Evolutionary conservation across 83 land plant genomes (phyloP).

Genomic region (Picea abies): DNA sequence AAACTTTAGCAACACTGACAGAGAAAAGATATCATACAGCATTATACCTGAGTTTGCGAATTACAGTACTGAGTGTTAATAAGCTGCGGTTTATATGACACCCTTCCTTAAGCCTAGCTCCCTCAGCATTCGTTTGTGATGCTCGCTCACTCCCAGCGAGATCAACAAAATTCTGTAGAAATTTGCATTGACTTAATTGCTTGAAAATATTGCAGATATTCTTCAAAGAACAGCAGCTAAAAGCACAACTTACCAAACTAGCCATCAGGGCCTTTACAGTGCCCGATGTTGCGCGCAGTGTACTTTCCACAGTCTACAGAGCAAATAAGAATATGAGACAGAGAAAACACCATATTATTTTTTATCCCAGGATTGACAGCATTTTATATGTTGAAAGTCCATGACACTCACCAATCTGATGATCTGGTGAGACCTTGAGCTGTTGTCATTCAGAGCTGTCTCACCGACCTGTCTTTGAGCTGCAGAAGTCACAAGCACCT

Average conservation of each 20-base stretch:
- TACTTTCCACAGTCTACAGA: constrained; percentile 87
- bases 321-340: neutral
- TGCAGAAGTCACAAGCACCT: constrained; percentile 23
- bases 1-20: neutral
- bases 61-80: constrained; percentile 93
- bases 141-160: constrained; percentile 99
- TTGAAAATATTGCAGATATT: constrained; percentile 8
- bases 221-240: neutral
- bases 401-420: constrained; percentile 69
- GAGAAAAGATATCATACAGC: neutral
- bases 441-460: constrained; percentile 83
- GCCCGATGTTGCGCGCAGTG: constrained; percentile 57
- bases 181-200: neutral
- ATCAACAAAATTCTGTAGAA: constrained; percentile 96
- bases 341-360: neutral
- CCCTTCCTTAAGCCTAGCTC: constrained; percentile 95
- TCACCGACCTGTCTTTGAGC: constrained; percentile 97
- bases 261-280: constrained; percentile 81
- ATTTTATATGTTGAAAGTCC: neutral
- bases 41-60: constrained; percentile 92
- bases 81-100: constrained; percentile 97
- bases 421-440: constrained; percentile 93
- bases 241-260: constrained; percentile 63
- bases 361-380: neutral
- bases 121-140: constrained; percentile 91